phyloP scores from a whole-genome alignment of 371 early-diverging fungal species.

The Saksenaea vasiformis region DNA sequence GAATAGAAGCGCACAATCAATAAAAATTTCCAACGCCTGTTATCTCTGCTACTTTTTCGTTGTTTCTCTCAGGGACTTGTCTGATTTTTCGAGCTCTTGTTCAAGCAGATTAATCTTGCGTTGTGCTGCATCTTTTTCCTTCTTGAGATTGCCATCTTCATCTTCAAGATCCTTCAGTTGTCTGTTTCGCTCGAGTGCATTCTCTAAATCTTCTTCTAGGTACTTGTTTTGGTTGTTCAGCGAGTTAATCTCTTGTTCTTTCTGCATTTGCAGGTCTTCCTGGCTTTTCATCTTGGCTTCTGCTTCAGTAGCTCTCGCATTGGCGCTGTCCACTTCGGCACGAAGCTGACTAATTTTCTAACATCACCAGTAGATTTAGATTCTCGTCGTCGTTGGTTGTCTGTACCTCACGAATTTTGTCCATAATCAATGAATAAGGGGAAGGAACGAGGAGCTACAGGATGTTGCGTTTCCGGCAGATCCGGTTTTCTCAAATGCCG shows the following conservation, averaged over 20 bases:
- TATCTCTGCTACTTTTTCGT: conserved; percentile 61
- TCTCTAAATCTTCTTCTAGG: conserved; percentile 67
- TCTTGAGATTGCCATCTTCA: conserved; percentile 64
- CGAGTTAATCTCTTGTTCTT: conserved; percentile 76
- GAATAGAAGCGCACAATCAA: not conserved
- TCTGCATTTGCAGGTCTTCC: conserved; percentile 54
- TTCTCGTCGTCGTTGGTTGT: not conserved
- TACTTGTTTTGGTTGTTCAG: conserved; percentile 63
- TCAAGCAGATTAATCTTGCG: conserved; percentile 69
- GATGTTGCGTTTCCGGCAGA: too few relatives aligned
- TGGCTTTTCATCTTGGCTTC: conserved; percentile 62
- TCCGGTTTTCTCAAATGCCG: too few relatives aligned
- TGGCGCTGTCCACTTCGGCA: conserved; percentile 69
- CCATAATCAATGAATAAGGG: conserved; percentile 28
- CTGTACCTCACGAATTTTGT: conserved; percentile 43
- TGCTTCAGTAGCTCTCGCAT: conserved; percentile 63
- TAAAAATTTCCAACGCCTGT: not conserved
- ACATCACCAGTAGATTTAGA: not conserved
- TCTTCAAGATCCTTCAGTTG: conserved; percentile 61
- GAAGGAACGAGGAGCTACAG: conserved; percentile 11
- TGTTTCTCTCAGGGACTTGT: conserved; percentile 66
- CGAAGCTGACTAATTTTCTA: conserved; percentile 73
- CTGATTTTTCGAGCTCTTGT: conserved; percentile 67
- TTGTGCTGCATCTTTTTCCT: conserved; percentile 65
- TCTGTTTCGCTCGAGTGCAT: conserved; percentile 59